phyloP scores from a whole-genome alignment of 2,329 filamentous ascomycete species.

The Hypoxylon sp. region DNA sequence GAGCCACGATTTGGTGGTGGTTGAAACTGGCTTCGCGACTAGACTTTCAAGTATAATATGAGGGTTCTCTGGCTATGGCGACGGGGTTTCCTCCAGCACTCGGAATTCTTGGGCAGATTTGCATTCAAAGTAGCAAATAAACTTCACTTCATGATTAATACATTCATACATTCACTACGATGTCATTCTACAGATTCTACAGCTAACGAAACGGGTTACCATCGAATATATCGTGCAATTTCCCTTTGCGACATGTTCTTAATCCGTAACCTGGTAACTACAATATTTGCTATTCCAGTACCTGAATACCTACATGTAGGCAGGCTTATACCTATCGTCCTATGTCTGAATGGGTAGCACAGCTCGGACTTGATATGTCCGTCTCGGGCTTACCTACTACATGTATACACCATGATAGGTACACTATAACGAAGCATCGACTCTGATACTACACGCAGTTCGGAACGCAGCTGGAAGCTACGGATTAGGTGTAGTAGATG shows the following conservation, averaged over 20 bases:
- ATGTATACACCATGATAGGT: no score
- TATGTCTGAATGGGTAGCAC: background rate
- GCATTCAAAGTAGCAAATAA: background rate
- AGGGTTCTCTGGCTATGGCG: background rate
- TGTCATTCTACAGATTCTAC: background rate
- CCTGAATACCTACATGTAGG: no score
- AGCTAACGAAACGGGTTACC: background rate
- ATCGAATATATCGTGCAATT: background rate
- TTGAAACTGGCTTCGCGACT: conserved; percentile 48
- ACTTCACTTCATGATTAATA: background rate
- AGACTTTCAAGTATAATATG: conserved; percentile 23
- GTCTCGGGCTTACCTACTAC: conserved; percentile 24
- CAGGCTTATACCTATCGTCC: background rate
- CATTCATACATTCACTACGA: background rate
- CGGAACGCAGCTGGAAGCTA: no score
- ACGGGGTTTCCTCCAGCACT: background rate
- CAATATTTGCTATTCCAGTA: no score
- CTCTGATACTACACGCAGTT: no score
- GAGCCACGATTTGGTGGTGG: conserved; percentile 52
- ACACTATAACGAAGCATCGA: background rate
- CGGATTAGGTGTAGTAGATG: no score
- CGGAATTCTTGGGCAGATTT: background rate
- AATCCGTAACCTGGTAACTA: no score
- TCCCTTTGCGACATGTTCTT: background rate
- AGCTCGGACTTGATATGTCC: conserved; percentile 2